phyloP scores from a whole-genome alignment of 2,329 filamentous ascomycete species.

The Pseudocercospora vitis region DNA sequence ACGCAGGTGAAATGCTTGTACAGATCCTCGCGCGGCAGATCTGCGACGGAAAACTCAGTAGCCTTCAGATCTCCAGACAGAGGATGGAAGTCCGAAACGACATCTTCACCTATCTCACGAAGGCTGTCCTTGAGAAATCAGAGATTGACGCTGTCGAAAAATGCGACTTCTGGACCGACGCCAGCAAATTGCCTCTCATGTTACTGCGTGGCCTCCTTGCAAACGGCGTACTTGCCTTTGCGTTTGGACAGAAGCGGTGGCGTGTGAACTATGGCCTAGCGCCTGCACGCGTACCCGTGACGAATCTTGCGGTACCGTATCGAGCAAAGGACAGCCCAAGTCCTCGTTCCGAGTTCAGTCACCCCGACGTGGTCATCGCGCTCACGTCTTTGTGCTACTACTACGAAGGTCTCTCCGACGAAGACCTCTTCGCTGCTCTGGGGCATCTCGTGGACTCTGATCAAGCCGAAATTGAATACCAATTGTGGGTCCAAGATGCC shows the following conservation, averaged over 20 bases:
- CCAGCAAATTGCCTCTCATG: conserved; percentile 44
- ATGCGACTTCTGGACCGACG: conserved; percentile 20
- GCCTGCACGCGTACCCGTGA: conserved; percentile 49
- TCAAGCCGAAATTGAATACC: conserved; percentile 31
- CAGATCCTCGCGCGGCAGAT: conserved; percentile 37
- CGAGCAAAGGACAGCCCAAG: conserved; percentile 65
- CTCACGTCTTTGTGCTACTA: conserved; percentile 69
- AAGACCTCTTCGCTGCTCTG: conserved; percentile 45
- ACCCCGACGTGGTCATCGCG: conserved; percentile 65
- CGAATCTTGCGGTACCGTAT: conserved; percentile 63
- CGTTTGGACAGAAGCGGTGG: conserved; percentile 63
- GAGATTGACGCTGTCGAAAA: conserved; percentile 19
- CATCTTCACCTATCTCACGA: conserved; percentile 25
- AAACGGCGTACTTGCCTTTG: conserved; percentile 59
- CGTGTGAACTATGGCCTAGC: conserved; percentile 60
- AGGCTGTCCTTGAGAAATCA: conserved; percentile 14
- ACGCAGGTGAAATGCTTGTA: conserved; percentile 46
- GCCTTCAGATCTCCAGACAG: conserved; percentile 16
- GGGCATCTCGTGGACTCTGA: conserved; percentile 27
- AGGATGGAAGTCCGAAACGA: conserved; percentile 20
- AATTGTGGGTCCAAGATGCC: conserved; percentile 24
- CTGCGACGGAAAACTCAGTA: conserved; percentile 30
- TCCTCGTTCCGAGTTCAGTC: conserved; percentile 64
- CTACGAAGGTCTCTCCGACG: conserved; percentile 56
- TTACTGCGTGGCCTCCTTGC: conserved; percentile 64